Evolutionary conservation across 805 yeast genomes (phyloP).

Genomic region (Saccharomycopsis sp.): DNA sequence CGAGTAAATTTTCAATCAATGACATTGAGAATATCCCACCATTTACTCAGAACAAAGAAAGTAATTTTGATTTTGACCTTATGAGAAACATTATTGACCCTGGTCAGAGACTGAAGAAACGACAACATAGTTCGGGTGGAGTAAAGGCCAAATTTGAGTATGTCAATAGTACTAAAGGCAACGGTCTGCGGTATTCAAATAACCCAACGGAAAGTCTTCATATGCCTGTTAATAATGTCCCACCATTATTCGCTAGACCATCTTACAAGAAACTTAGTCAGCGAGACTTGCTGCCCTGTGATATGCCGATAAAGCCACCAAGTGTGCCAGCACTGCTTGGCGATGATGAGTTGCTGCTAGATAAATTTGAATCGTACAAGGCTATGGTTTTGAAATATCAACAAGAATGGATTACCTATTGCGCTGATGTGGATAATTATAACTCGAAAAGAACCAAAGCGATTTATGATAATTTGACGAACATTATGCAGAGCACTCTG

Average conservation of each 20-base stretch:
- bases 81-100: conserved; percentile 8
- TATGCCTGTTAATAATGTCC: conserved; percentile 19
- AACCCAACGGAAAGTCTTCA: conserved; percentile 11
- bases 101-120: background rate
- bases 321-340: conserved; percentile 4
- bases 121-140: background rate
- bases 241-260: background rate
- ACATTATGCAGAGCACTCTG: background rate
- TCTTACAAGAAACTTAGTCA: background rate
- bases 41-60: conserved; percentile 15
- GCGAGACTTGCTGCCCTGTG: conserved; percentile 9
- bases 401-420: conserved; percentile 6
- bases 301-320: conserved; percentile 8
- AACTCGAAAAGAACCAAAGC: conserved; percentile 2
- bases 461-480: background rate
- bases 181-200: background rate
- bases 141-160: conserved; percentile 2
- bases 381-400: conserved; percentile 6
- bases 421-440: conserved; percentile 4
- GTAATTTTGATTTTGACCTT: conserved; percentile 11
- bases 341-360: background rate
- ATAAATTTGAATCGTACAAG: conserved; percentile 8
- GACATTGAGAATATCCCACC: conserved; percentile 15
- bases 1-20: conserved; percentile 3
- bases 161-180: conserved; percentile 1